Percentiles rank a stretch among this genome's conserved stretches.
Conservation (phyloP, 2,329 filamentous ascomycete genomes). For the Rosellinia necatrix region DNA sequence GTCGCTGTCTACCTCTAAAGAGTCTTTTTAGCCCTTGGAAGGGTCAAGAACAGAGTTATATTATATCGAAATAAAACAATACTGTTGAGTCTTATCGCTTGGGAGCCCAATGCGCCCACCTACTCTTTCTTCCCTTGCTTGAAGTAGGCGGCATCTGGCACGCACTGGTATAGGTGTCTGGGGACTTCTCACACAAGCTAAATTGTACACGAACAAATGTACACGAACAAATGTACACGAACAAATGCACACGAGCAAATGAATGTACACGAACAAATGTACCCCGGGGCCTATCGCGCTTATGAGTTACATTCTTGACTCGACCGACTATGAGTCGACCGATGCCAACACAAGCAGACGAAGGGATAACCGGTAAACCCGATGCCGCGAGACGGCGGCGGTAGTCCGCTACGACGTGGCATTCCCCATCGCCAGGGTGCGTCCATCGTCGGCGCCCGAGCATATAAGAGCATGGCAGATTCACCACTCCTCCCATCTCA, state of each 20-base stretch:
- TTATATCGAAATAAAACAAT: too few relatives aligned
- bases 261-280: background rate
- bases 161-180: too few relatives aligned
- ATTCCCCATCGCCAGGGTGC: background rate
- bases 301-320: background rate
- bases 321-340: too few relatives aligned
- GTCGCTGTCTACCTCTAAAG: too few relatives aligned
- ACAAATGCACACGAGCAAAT: background rate
- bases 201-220: background rate
- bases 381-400: slow-evolving; percentile 10
- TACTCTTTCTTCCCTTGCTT: background rate
- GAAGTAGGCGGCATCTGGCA: background rate
- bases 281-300: background rate
- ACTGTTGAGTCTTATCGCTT: too few relatives aligned
- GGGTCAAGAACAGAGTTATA: too few relatives aligned
- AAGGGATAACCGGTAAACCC: slow-evolving; percentile 2
- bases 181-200: background rate
- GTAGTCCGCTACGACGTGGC: background rate
- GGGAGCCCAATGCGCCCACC: too few relatives aligned
- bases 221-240: background rate
- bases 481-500: background rate
- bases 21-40: too few relatives aligned
- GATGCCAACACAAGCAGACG: background rate
- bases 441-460: too few relatives aligned
- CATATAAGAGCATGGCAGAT: slow-evolving; percentile 12